These are phyloP conservation scores for Arthroderma sp. DNA, from an alignment of 2,329 filamentous ascomycete species.

Conservation along the genomic window DNA sequence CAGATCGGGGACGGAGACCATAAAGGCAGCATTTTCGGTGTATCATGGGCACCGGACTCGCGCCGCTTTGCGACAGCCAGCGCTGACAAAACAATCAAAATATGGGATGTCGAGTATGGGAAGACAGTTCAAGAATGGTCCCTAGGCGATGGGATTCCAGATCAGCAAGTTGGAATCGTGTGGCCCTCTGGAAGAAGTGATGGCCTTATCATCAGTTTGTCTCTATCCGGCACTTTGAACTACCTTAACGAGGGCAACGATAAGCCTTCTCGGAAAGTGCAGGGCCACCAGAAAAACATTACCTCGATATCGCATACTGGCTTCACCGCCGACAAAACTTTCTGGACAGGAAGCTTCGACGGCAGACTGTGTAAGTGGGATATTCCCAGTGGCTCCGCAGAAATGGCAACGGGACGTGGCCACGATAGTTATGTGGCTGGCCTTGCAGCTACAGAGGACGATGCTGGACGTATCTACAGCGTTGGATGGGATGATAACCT, in stretches of 20 bases:
- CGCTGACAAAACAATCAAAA: conserved; percentile 84
- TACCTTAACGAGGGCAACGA: conserved; percentile 65
- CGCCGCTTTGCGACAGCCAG: conserved; percentile 80
- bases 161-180: conserved; percentile 91
- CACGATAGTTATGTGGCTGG: conserved; percentile 80
- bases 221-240: conserved; percentile 75
- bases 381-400: conserved; percentile 51
- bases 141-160: conserved; percentile 63
- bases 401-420: conserved; percentile 60
- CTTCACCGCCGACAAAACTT: conserved; percentile 40
- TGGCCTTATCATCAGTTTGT: conserved; percentile 78
- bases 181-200: conserved; percentile 75
- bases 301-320: conserved; percentile 55
- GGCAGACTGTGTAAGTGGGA: conserved; percentile 82
- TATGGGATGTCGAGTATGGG: conserved; percentile 80
- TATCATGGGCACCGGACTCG: conserved; percentile 81
- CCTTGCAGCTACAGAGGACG: conserved; percentile 46
- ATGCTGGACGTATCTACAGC: conserved; percentile 54
- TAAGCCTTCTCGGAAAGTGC: conserved; percentile 57
- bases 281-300: conserved; percentile 84
- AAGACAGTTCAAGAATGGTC: conserved; percentile 71
- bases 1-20: conserved; percentile 64
- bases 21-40: conserved; percentile 80
- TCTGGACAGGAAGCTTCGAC: conserved; percentile 88
- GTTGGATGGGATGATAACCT: conserved; percentile 92